Percentiles rank a stretch among this genome's conserved stretches.
phyloP scores from a whole-genome alignment of 2,329 filamentous ascomycete species.

The Fusarium protoensiforme region DNA sequence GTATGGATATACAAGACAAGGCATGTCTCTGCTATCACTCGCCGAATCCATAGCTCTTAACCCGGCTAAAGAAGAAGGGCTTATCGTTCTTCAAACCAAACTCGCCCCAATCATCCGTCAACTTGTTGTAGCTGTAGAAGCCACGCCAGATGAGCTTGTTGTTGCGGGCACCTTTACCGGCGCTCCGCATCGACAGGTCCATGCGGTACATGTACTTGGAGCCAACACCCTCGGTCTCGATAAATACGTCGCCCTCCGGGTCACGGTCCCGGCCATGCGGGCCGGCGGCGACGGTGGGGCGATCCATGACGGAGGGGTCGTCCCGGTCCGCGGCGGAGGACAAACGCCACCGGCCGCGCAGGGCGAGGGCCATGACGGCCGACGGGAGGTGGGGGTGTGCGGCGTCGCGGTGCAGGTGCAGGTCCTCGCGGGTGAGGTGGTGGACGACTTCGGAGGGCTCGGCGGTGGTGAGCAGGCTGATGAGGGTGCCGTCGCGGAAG shows the following conservation, averaged over 20 bases:
- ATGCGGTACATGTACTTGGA: conserved; percentile 86
- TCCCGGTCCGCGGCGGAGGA: conserved; percentile 49
- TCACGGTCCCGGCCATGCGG: conserved; percentile 37
- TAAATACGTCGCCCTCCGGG: conserved; percentile 74
- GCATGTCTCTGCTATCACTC: conserved; percentile 38
- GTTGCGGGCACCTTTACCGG: conserved; percentile 74
- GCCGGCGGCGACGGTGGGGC: background rate
- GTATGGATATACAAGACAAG: background rate
- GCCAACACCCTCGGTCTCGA: conserved; percentile 88
- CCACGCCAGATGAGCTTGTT: conserved; percentile 91
- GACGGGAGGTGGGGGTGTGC: conserved; percentile 50
- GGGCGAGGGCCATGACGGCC: conserved; percentile 74
- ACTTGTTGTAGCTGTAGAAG: conserved; percentile 89
- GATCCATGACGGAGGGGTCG: conserved; percentile 31
- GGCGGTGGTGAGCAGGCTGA: conserved; percentile 82
- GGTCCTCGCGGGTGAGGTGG: conserved; percentile 77
- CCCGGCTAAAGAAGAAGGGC: conserved; percentile 74
- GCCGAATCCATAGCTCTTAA: conserved; percentile 69
- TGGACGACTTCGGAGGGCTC: conserved; percentile 92
- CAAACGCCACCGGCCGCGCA: conserved; percentile 67
- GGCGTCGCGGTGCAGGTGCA: conserved; percentile 59
- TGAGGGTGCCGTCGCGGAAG: conserved; percentile 86
- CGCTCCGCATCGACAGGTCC: conserved; percentile 76
- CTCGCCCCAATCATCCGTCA: conserved; percentile 91
- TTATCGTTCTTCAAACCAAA: conserved; percentile 75